A percentile compares a stretch with the other conserved stretches of the same genome.
phyloP scores from a whole-genome alignment of 345 rosid genomes.

The Eucalyptus marginata region DNA sequence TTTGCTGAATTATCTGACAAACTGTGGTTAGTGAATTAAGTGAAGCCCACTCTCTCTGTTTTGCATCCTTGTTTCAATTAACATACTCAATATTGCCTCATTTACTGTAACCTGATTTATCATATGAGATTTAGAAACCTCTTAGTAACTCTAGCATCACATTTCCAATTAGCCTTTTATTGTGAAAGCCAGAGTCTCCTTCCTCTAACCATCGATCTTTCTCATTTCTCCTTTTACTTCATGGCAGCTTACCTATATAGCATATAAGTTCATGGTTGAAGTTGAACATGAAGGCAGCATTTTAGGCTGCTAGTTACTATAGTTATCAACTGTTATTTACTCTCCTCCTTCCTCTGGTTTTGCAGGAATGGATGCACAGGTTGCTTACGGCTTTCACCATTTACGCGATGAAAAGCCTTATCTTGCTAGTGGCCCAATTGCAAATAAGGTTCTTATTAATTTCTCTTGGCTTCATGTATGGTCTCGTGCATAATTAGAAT shows the following conservation, averaged over 20 bases:
- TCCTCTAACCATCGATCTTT: background rate
- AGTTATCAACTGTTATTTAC: background rate
- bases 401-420: constrained; percentile 87
- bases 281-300: background rate
- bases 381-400: constrained; percentile 95
- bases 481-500: background rate
- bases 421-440: constrained; percentile 91
- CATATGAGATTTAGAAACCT: background rate
- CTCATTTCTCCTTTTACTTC: background rate
- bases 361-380: constrained; percentile 98
- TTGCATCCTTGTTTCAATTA: background rate
- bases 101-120: background rate
- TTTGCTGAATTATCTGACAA: background rate
- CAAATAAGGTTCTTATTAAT: constrained; percentile 64
- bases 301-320: background rate
- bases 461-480: background rate
- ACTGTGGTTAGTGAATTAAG: background rate
- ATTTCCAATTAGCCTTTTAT: background rate
- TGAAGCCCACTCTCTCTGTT: background rate
- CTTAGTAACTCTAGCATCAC: background rate
- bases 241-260: background rate
- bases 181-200: background rate
- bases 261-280: background rate
- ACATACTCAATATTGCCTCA: background rate
- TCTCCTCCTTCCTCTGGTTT: background rate